Conservation (phyloP, 352 stramenopile species). For the Phytopythium kandeliae region DNA sequence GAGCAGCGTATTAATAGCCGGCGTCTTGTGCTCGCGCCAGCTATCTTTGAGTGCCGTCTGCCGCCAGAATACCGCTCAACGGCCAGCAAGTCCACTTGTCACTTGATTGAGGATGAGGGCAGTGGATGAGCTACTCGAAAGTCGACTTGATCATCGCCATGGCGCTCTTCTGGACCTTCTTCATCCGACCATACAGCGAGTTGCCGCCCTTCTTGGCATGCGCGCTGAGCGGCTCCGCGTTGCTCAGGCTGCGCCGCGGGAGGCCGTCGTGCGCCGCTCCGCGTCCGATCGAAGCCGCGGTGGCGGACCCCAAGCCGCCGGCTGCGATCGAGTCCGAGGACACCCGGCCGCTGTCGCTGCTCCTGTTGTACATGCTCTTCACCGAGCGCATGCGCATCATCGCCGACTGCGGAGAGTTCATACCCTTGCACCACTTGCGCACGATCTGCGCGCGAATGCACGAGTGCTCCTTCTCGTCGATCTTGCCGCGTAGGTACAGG, state of each 20-base stretch:
- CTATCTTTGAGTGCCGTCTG: background rate
- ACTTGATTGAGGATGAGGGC: background rate
- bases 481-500: slow-evolving; percentile 70
- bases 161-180: slow-evolving; percentile 74
- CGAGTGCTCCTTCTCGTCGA: slow-evolving; percentile 82
- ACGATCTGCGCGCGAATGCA: slow-evolving; percentile 81
- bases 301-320: slow-evolving; percentile 13
- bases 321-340: background rate
- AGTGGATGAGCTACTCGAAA: slow-evolving; percentile 40
- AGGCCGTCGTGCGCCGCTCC: background rate
- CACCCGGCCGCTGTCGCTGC: slow-evolving; percentile 2
- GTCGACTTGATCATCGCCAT: slow-evolving; percentile 81
- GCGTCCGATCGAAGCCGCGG: slow-evolving; percentile 10
- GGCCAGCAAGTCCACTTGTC: no score
- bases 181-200: slow-evolving; percentile 78
- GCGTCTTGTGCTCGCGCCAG: background rate
- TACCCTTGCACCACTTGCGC: slow-evolving; percentile 73
- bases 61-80: slow-evolving; percentile 4
- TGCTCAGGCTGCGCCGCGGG: slow-evolving; percentile 4
- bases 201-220: slow-evolving; percentile 30
- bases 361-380: slow-evolving; percentile 33
- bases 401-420: slow-evolving; percentile 75
- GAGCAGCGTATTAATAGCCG: background rate
- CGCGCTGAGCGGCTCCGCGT: slow-evolving; percentile 2
- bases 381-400: slow-evolving; percentile 66